Percentiles rank a stretch among this genome's conserved stretches.
Evolutionary conservation across 2,329 filamentous ascomycete species (phyloP).

Genomic region (Moelleriella libera): DNA sequence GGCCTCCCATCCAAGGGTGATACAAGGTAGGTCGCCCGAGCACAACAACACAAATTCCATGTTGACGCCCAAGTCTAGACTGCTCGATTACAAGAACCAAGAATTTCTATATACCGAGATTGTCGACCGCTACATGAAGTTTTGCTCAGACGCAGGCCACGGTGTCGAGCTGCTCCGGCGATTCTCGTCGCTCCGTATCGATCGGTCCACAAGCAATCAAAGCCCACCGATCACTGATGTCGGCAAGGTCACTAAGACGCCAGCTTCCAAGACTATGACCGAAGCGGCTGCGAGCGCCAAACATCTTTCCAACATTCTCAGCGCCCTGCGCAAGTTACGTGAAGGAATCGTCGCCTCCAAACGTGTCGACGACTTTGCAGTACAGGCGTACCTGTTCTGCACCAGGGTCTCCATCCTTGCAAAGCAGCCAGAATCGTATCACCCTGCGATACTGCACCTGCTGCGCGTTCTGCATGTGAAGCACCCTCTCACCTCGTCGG

Average conservation of each 20-base stretch:
- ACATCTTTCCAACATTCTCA: slow-evolving; percentile 60
- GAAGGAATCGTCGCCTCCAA: slow-evolving; percentile 75
- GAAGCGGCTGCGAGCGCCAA: slow-evolving; percentile 29
- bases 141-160: slow-evolving; percentile 63
- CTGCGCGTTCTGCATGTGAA: slow-evolving; percentile 55
- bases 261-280: too few relatives aligned
- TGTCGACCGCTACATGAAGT: slow-evolving; percentile 76
- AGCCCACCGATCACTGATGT: background rate
- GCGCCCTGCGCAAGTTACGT: slow-evolving; percentile 79
- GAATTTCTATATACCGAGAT: slow-evolving; percentile 80
- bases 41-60: background rate
- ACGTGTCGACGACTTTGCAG: slow-evolving; percentile 65
- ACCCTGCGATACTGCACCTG: slow-evolving; percentile 71
- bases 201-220: background rate
- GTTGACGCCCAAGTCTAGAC: slow-evolving; percentile 24
- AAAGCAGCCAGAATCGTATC: slow-evolving; percentile 75
- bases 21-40: slow-evolving; percentile 42
- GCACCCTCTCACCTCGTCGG: slow-evolving; percentile 54
- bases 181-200: slow-evolving; percentile 47
- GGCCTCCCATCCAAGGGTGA: slow-evolving; percentile 88
- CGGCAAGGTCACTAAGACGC: too few relatives aligned
- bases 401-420: slow-evolving; percentile 72
- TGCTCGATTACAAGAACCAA: slow-evolving; percentile 64
- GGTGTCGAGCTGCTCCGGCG: slow-evolving; percentile 60
- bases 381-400: slow-evolving; percentile 84